A percentile compares a stretch with the other conserved stretches of the same genome.
Evolutionary conservation across 768 basidiomycete genomes (phyloP).

Genomic region (Peribolospora baueri): DNA sequence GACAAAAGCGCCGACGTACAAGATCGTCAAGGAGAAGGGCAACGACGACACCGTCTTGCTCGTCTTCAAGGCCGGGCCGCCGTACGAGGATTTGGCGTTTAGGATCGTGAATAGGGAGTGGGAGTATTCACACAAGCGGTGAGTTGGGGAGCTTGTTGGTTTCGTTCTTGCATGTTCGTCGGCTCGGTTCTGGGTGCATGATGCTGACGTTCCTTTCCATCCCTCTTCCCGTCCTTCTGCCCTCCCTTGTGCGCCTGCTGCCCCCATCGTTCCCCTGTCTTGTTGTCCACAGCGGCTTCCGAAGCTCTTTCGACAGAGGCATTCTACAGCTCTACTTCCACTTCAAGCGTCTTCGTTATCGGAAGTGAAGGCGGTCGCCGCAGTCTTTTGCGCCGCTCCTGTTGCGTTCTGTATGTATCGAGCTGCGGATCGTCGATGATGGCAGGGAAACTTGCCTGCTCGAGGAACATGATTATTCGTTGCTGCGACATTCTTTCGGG

Average conservation of each 20-base stretch:
- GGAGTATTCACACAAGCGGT: conserved; percentile 97
- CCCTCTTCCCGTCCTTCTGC: not conserved
- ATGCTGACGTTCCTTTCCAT: not conserved
- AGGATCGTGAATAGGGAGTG: conserved; percentile 91
- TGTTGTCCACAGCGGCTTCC: conserved; percentile 44
- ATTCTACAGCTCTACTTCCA: conserved; percentile 91
- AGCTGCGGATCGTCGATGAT: too few species aligned
- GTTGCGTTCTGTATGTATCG: too few species aligned
- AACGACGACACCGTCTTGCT: conserved; percentile 86
- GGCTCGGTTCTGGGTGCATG: not conserved
- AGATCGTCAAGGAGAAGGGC: conserved; percentile 74
- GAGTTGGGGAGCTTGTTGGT: conserved; percentile 6
- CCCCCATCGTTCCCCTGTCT: not conserved
- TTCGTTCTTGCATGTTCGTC: not conserved
- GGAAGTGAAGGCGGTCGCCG: not conserved
- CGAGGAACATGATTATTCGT: too few species aligned
- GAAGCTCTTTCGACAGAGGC: conserved; percentile 88
- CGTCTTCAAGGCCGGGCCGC: conserved; percentile 86
- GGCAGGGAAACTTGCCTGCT: too few species aligned
- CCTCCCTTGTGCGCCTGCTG: conserved; percentile 3
- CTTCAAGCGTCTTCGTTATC: conserved; percentile 36
- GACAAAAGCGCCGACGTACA: conserved; percentile 86
- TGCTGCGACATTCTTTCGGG: too few species aligned
- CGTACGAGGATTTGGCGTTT: conserved; percentile 94
- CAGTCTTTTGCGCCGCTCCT: too few species aligned